Evolutionary conservation across 2,329 filamentous ascomycete species (phyloP), one percentile per base, ranked within the genome.

Genomic region (Beauveria brongniartii): DNA sequence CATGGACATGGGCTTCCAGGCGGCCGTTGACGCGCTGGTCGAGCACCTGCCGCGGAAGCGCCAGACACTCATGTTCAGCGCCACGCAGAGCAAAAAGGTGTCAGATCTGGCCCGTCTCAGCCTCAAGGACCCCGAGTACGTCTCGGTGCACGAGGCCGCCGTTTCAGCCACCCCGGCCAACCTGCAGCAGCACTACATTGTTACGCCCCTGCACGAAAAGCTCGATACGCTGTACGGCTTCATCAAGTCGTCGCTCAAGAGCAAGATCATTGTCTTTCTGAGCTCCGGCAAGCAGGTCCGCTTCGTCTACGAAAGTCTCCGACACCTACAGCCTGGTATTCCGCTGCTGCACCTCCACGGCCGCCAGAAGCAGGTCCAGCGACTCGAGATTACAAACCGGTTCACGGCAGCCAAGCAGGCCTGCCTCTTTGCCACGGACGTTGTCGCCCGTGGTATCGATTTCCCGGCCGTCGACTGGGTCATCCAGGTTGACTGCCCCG

Each of bases 391-490:
- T 44, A 96, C 92, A 0, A 83, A 84, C 5, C 87, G 89, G 56
- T 99, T 97, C 72, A 87, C 90, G 0, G 80, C 86, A 0, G 85
- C 92, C 1, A 91, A 94, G 69, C 82, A 90, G 61, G 88, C 91
- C 1, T 97, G 94, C 70, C 81, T 99, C 0, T 96, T 99, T 71
- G 91, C 94, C 1, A 99, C 94, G 0, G 94, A 99, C 70, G 91
- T 99, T 6, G 92, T 95, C 4, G 94, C 94, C 0, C 84, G 94
- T 73, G 94, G 94, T 65, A 83, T 99, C 14, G 94, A 99, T 73
- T 97, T 99, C 70, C 94, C 94, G 0, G 88, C 92, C 3, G 94
- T 99, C 0, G 94, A 99, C 72, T 99, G 94, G 89, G 94, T 99
- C 5, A 91, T 99, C n/a, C 94, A 99, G 71, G 82, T 91, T n/a